A percentile compares a stretch with the other conserved stretches of the same genome.
Evolutionary conservation across 1,284 basidiomycete genomes (phyloP).

Genomic region (Cutaneotrichosporon arboriforme): DNA sequence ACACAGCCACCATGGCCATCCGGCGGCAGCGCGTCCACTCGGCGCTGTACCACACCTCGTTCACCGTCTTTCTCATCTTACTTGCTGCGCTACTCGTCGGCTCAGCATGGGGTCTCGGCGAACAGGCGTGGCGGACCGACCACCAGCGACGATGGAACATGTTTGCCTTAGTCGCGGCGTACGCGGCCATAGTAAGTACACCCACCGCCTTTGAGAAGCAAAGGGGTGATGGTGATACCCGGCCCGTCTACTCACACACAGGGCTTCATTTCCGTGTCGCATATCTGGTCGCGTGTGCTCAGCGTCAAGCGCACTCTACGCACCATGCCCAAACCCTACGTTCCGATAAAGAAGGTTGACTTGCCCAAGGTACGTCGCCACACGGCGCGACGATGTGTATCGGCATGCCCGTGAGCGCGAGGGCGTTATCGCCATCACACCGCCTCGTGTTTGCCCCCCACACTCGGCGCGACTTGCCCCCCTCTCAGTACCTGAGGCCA

Average conservation of each 20-base stretch:
- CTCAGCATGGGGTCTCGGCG: slow-evolving; percentile 38
- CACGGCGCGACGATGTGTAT: not conserved
- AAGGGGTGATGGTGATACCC: too few species aligned
- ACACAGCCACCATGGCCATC: too few species aligned
- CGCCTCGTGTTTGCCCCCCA: not conserved
- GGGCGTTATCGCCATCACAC: too few species aligned
- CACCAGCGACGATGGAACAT: slow-evolving; percentile 41
- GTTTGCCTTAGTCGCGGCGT: slow-evolving; percentile 38
- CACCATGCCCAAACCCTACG: slow-evolving; percentile 64
- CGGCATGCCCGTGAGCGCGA: not conserved
- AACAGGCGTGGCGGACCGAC: slow-evolving; percentile 40
- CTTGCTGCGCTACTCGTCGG: slow-evolving; percentile 35
- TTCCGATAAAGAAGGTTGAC: slow-evolving; percentile 59
- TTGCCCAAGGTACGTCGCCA: slow-evolving; percentile 60
- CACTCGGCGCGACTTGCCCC: not conserved
- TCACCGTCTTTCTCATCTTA: slow-evolving; percentile 38
- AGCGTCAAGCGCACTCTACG: slow-evolving; percentile 35
- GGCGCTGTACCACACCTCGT: slow-evolving; percentile 42
- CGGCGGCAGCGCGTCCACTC: slow-evolving; percentile 19
- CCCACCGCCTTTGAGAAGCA: too few species aligned
- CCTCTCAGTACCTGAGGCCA: not conserved
- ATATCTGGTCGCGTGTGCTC: slow-evolving; percentile 39
- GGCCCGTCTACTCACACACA: slow-evolving; percentile 13
- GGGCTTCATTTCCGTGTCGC: slow-evolving; percentile 30
- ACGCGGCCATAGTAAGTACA: slow-evolving; percentile 37